These are phyloP conservation scores for Gracilaria vermiculophylla DNA, from an alignment of 23 red algal genomes.

Conservation along the genomic window DNA sequence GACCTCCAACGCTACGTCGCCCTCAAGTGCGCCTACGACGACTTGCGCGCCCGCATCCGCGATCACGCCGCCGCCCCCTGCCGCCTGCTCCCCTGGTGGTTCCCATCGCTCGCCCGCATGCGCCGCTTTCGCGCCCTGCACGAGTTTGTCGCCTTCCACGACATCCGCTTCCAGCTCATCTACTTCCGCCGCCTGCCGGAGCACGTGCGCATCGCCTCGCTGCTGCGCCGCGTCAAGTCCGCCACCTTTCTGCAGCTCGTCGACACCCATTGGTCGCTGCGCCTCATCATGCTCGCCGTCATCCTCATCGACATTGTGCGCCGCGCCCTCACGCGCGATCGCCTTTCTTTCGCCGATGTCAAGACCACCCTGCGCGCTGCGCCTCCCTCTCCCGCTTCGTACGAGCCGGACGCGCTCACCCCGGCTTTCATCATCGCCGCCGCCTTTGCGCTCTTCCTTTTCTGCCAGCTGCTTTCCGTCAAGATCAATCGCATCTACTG, in stretches of 20 bases:
- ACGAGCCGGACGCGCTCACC: conserved; percentile 16
- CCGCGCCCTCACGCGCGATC: conserved; percentile 11
- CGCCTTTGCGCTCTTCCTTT: conserved; percentile 2
- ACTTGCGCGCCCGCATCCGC: conserved; percentile 5
- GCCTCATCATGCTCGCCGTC: conserved; percentile 44
- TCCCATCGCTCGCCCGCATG: conserved; percentile 31
- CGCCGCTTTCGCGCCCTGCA: conserved; percentile 39
- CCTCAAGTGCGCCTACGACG: conserved; percentile 71
- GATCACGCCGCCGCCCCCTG: conserved; percentile 38
- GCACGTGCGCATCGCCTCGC: conserved; percentile 68
- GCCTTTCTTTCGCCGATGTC: not conserved
- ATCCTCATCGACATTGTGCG: conserved; percentile 42
- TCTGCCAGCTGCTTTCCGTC: conserved; percentile 17
- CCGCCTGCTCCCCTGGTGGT: conserved; percentile 61
- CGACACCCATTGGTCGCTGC: conserved; percentile 75
- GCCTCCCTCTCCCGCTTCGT: not conserved
- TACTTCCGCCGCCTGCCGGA: conserved; percentile 76
- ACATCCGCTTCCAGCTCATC: conserved; percentile 84
- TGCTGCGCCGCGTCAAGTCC: conserved; percentile 71
- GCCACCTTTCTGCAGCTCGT: conserved; percentile 62
- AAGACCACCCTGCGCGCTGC: not conserved
- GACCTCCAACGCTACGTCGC: conserved; percentile 54
- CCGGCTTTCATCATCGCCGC: conserved; percentile 42
- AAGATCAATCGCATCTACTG: conserved; percentile 69
- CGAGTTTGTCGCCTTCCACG: conserved; percentile 86